These are phyloP conservation scores for Flaveria sonorensis DNA, from an alignment of 129 eudicot genomes.

Conservation along the genomic window DNA sequence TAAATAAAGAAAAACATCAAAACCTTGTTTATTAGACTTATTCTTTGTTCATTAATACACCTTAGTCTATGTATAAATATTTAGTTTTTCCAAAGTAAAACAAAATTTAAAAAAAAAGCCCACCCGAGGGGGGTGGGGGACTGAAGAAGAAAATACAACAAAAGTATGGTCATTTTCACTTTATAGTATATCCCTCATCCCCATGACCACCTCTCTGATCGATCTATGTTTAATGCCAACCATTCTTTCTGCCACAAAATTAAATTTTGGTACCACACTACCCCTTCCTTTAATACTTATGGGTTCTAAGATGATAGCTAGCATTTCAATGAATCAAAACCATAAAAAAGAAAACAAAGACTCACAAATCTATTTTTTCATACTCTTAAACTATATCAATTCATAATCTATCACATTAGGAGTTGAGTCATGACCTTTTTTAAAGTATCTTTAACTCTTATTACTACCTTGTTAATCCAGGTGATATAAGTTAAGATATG, in stretches of 20 bases:
- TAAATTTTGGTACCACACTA: constrained; percentile 37
- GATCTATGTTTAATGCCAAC: constrained; percentile 38
- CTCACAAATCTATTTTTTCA: too few relatives aligned
- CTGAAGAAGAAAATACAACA: too few relatives aligned
- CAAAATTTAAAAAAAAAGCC: not conserved
- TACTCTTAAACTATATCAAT: too few relatives aligned
- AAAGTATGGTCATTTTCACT: constrained; percentile 34
- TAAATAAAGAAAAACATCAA: too few relatives aligned
- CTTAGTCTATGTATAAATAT: not conserved
- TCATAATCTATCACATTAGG: too few relatives aligned
- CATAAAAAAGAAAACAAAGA: not conserved
- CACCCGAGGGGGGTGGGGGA: too few relatives aligned
- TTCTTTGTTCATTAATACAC: not conserved
- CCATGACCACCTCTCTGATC: constrained; percentile 30
- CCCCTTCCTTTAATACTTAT: not conserved
- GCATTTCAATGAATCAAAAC: not conserved
- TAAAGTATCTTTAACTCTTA: too few relatives aligned
- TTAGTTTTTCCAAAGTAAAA: not conserved
- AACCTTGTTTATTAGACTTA: too few relatives aligned
- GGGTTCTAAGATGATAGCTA: not conserved
- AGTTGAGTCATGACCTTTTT: too few relatives aligned
- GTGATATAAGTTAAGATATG: too few relatives aligned
- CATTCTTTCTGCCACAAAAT: constrained; percentile 30
- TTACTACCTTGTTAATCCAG: too few relatives aligned
- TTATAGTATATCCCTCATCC: constrained; percentile 26